A percentile compares a stretch with the other conserved stretches of the same genome.
Evolutionary conservation across 116 monocot genomes (phyloP).

Genomic region (Phalaenopsis hybrid): DNA sequence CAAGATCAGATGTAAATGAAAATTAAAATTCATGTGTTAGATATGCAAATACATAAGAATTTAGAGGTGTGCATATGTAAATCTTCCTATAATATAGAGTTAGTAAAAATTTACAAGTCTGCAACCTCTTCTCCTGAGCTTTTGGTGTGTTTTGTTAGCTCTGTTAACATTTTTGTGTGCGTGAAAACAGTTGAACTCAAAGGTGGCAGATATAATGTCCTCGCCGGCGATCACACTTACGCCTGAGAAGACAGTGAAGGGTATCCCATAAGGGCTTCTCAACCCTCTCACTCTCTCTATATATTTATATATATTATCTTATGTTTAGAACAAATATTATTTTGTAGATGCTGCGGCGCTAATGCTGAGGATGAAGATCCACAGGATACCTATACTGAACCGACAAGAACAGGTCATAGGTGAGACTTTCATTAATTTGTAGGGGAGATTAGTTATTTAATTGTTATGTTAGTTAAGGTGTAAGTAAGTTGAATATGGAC

Average conservation of each 20-base stretch:
- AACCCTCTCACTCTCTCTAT: too few species aligned
- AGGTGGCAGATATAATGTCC: constrained; percentile 47
- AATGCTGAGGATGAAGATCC: constrained; percentile 61
- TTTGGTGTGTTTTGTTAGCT: too few species aligned
- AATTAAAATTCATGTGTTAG: too few species aligned
- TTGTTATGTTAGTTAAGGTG: background rate
- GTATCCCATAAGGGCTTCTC: constrained; percentile 14
- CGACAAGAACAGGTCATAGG: constrained; percentile 37
- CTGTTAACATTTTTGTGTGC: too few species aligned
- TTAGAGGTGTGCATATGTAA: too few species aligned
- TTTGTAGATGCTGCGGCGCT: constrained; percentile 50
- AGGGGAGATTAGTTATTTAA: background rate
- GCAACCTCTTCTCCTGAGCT: too few species aligned
- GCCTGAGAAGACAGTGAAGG: constrained; percentile 37
- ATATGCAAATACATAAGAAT: too few species aligned
- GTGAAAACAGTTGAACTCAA: constrained; percentile 28
- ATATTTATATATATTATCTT: too few species aligned
- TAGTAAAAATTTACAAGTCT: too few species aligned
- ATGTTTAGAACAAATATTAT: background rate
- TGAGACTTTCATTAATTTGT: constrained; percentile 12
- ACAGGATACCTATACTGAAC: constrained; percentile 48
- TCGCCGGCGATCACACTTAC: constrained; percentile 55
- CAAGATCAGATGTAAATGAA: too few species aligned
- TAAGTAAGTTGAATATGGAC: too few species aligned
- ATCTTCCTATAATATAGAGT: too few species aligned